Conservation (phyloP, 371 early-diverging fungal species). For the Mucor sp. region DNA sequence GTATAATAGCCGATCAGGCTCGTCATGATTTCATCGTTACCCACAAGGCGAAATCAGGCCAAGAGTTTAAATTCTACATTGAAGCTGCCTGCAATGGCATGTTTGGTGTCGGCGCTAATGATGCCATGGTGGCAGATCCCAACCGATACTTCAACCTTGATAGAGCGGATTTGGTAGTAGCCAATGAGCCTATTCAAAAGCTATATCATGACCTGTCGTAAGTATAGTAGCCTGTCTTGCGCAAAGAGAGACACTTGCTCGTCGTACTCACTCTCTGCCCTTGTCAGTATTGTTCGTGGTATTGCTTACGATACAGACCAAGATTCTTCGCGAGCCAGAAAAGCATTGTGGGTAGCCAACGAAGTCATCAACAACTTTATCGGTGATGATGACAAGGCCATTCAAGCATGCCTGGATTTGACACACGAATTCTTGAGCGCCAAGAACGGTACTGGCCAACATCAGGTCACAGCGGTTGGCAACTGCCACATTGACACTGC, state of each 20-base stretch:
- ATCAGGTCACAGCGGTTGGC: slow-evolving; percentile 80
- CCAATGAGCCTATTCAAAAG: slow-evolving; percentile 64
- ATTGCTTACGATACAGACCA: slow-evolving; percentile 76
- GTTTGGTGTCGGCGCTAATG: slow-evolving; percentile 78
- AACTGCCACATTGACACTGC: slow-evolving; percentile 86
- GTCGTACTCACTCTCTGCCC: not conserved
- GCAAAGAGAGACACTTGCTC: not conserved
- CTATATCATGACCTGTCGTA: slow-evolving; percentile 70
- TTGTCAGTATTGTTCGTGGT: slow-evolving; percentile 66
- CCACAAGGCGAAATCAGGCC: slow-evolving; percentile 61
- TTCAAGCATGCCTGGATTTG: slow-evolving; percentile 60
- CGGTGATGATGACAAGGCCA: slow-evolving; percentile 52
- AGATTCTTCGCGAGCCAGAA: slow-evolving; percentile 62
- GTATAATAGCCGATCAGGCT: slow-evolving; percentile 53
- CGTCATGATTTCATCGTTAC: slow-evolving; percentile 81
- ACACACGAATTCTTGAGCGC: slow-evolving; percentile 65
- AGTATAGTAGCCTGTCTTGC: slow-evolving; percentile 7
- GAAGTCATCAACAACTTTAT: slow-evolving; percentile 77
- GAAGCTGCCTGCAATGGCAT: slow-evolving; percentile 95
- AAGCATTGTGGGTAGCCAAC: slow-evolving; percentile 80
- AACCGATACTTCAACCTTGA: slow-evolving; percentile 55
- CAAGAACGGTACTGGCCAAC: slow-evolving; percentile 57
- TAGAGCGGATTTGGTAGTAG: slow-evolving; percentile 72
- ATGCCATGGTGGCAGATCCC: slow-evolving; percentile 73
- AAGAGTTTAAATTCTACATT: slow-evolving; percentile 72